Evolutionary conservation across 2,329 filamentous ascomycete genomes (phyloP).

Genomic region (Clarireedia sp.): DNA sequence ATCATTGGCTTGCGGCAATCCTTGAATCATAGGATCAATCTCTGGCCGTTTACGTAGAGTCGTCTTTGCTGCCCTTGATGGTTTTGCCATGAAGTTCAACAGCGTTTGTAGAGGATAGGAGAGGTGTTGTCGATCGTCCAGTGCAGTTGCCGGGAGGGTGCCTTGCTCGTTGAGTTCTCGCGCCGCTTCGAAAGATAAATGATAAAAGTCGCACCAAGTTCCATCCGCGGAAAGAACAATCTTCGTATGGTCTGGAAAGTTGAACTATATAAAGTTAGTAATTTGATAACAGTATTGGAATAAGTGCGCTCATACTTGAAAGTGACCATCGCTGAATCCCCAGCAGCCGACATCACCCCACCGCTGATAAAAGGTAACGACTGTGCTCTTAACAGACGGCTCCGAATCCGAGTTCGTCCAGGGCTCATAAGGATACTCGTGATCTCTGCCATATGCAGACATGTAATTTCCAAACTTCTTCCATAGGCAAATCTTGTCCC

Average conservation of each 20-base stretch:
- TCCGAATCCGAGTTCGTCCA: conserved; percentile 25
- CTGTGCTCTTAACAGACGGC: conserved; percentile 32
- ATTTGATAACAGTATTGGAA: not conserved
- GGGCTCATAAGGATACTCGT: conserved; percentile 45
- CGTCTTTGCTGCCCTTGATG: conserved; percentile 40
- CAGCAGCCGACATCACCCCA: conserved; percentile 75
- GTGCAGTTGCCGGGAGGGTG: conserved; percentile 60
- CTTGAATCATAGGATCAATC: conserved; percentile 52
- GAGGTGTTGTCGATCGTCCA: conserved; percentile 62
- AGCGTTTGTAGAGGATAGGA: conserved; percentile 67
- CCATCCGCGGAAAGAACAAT: conserved; percentile 68
- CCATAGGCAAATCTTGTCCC: conserved; percentile 59
- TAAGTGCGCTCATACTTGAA: conserved; percentile 47
- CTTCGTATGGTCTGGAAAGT: conserved; percentile 85
- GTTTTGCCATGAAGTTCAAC: conserved; percentile 52
- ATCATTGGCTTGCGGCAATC: conserved; percentile 63
- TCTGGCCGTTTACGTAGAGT: conserved; percentile 49
- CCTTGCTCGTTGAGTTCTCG: conserved; percentile 55
- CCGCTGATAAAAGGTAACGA: conserved; percentile 75
- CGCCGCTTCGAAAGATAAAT: conserved; percentile 64
- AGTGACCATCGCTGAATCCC: conserved; percentile 72
- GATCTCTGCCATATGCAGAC: conserved; percentile 66
- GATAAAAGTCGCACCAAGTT: conserved; percentile 71
- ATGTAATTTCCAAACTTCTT: conserved; percentile 71
- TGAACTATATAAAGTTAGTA: conserved; percentile 48